Base-by-base conservation (phyloP, 225 moss, liverwort and hornwort genomes). In the Rhytidiadelphus loreus region DNA sequence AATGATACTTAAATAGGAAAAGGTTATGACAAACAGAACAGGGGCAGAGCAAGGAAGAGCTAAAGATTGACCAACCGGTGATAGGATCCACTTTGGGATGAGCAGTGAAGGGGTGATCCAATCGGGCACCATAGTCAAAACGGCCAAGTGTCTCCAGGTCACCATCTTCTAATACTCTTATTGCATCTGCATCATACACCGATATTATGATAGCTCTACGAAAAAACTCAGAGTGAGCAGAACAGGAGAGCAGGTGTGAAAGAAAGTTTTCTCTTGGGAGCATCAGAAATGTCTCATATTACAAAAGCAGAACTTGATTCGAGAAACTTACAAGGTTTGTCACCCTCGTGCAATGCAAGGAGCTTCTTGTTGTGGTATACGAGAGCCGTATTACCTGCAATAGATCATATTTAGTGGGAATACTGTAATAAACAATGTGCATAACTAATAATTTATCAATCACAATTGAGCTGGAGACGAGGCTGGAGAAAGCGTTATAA, bases 61-160 rank as follows among this genome's bases (percentile, higher is more conserved):
- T 30, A n/a, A 16, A 22, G 13, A 29, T 56, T 63, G 68, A 82
- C 87, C 46, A 72, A 92, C 89, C 86, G 5, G 94, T 95, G 88
- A 91, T 71, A 23, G 95, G 92, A 91, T 96, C 97, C 60, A 96
- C 74, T 92, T 96, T 96, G 59, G 97, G 96, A 82, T 95, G 95
- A 39, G 95, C 95, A 43, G 95, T 94, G 83, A 95, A 94, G 60
- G 89, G 88, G 89, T 96, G 96, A 81, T 93, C 88, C 78, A 96
- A 55, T 59, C 85, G 90, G 35, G 87, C 87, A 66, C 93, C 93
- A 77, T 95, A 95, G 85, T 96, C 95, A 61, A 89, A 35, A 81
- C 91, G 94, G 37, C 96, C 97, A 73, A 94, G 81, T 11, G 95
- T 97, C 95, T 97, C 93, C 6, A 97, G 86, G 70, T 95, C 96